Evolutionary conservation across 2,329 filamentous ascomycete genomes (phyloP).

Genomic region (Sclerotinia trifoliorum): DNA sequence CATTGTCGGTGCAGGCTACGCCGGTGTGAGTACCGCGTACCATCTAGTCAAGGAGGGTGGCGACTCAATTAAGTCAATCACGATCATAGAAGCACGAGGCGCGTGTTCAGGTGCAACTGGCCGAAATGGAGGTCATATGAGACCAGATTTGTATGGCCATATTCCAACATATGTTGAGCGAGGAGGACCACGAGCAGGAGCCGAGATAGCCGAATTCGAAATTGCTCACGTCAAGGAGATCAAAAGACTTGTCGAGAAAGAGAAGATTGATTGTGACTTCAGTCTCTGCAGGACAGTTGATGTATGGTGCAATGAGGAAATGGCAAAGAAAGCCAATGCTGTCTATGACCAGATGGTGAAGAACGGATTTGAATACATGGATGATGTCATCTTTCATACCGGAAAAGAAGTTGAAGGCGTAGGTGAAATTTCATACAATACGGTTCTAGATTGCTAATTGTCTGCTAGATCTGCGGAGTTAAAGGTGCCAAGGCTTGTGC

Average conservation of each 20-base stretch:
- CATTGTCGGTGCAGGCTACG: conserved; percentile 30
- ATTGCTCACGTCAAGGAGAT: conserved; percentile 42
- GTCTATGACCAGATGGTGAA: conserved; percentile 16
- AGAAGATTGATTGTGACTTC: conserved; percentile 46
- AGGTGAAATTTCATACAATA: not conserved
- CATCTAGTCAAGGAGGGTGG: conserved; percentile 44
- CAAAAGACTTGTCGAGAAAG: conserved; percentile 41
- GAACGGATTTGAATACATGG: conserved; percentile 17
- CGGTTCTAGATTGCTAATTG: not conserved
- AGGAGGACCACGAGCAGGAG: conserved; percentile 6
- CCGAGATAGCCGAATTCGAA: conserved; percentile 41
- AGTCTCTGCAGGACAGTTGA: conserved; percentile 38
- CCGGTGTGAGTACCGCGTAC: conserved; percentile 30
- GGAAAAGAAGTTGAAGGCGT: conserved; percentile 15
- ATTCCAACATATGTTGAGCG: conserved; percentile 18
- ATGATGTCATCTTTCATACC: conserved; percentile 18
- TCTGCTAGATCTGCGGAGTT: conserved; percentile 29
- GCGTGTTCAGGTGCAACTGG: conserved; percentile 77
- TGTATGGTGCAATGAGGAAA: conserved; percentile 19
- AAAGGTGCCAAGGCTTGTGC: conserved; percentile 31
- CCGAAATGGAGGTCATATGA: conserved; percentile 47
- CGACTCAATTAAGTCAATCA: conserved; percentile 47
- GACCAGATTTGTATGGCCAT: conserved; percentile 22
- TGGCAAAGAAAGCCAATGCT: conserved; percentile 4
- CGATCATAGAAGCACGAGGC: conserved; percentile 76